A percentile compares a stretch with the other conserved stretches of the same genome.
phyloP scores from a whole-genome alignment of 345 rosid genomes.

The Ceriops zippeliana region DNA sequence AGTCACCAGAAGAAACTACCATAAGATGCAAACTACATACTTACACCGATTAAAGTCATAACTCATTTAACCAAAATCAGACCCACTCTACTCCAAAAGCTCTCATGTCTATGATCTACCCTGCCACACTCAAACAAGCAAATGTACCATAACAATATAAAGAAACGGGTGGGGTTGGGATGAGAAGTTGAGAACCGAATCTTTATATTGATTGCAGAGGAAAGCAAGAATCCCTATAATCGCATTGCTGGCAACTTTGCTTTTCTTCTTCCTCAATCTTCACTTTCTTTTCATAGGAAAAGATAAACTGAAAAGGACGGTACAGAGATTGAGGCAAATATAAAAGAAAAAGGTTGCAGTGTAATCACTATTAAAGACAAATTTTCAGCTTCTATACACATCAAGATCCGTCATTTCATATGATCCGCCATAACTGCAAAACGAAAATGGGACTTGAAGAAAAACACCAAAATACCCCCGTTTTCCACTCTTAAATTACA shows the following conservation, averaged over 20 bases:
- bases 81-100: background rate
- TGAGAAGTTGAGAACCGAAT: background rate
- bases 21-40: constrained; percentile 1
- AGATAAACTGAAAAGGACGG: background rate
- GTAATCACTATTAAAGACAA: constrained; percentile 7
- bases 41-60: background rate
- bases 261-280: constrained; percentile 1
- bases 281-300: background rate
- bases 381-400: constrained; percentile 20
- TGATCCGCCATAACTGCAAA: background rate
- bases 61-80: constrained; percentile 1
- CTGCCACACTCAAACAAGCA: constrained; percentile 1
- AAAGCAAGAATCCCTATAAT: constrained; percentile 14
- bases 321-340: constrained; percentile 9
- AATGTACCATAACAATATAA: background rate
- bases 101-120: background rate
- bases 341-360: background rate
- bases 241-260: constrained; percentile 1
- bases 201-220: constrained; percentile 9
- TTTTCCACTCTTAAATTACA: constrained; percentile 40
- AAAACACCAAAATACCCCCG: constrained; percentile 53
- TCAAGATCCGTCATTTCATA: constrained; percentile 2
- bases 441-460: background rate
- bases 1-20: constrained; percentile 9
- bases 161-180: background rate